phyloP scores from a whole-genome alignment of 257 asterid species.

The Lantana camara region DNA sequence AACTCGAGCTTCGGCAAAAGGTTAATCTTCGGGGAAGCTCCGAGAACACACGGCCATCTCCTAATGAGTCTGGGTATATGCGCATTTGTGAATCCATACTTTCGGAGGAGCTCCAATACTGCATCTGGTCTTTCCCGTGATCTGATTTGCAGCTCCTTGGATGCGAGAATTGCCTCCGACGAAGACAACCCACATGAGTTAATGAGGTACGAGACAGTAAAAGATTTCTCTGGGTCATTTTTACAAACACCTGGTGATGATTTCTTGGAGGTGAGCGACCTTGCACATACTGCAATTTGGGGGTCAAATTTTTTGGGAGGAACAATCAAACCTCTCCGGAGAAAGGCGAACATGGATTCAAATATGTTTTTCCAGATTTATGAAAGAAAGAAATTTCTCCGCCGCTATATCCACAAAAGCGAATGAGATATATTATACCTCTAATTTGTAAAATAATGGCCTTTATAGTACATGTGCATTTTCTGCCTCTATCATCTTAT shows the following conservation, averaged over 20 bases:
- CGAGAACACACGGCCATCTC: conserved; percentile 15
- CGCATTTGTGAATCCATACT: conserved; percentile 30
- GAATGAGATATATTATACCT: too few relatives aligned
- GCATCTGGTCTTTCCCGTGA: conserved; percentile 5
- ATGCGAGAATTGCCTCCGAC: conserved; percentile 7
- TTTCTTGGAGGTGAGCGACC: conserved; percentile 11
- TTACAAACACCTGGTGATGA: neutral
- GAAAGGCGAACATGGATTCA: conserved; percentile 13
- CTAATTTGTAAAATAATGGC: too few relatives aligned
- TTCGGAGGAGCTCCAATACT: conserved; percentile 15
- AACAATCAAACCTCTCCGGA: conserved; percentile 7
- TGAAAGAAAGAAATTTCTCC: neutral
- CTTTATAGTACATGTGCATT: too few relatives aligned
- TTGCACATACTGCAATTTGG: neutral
- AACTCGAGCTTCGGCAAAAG: conserved; percentile 40
- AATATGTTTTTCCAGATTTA: neutral
- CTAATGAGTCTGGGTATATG: conserved; percentile 16
- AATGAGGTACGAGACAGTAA: conserved; percentile 28
- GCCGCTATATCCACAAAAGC: neutral
- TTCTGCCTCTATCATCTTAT: too few relatives aligned
- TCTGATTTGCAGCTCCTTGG: conserved; percentile 15
- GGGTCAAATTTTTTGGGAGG: neutral
- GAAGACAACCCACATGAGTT: conserved; percentile 30
- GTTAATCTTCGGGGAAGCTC: conserved; percentile 9
- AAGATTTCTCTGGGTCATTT: conserved; percentile 6